These are phyloP conservation scores for Rhamnella rubrinervis DNA, from an alignment of 331 rosid genomes.

Conservation along the genomic window DNA sequence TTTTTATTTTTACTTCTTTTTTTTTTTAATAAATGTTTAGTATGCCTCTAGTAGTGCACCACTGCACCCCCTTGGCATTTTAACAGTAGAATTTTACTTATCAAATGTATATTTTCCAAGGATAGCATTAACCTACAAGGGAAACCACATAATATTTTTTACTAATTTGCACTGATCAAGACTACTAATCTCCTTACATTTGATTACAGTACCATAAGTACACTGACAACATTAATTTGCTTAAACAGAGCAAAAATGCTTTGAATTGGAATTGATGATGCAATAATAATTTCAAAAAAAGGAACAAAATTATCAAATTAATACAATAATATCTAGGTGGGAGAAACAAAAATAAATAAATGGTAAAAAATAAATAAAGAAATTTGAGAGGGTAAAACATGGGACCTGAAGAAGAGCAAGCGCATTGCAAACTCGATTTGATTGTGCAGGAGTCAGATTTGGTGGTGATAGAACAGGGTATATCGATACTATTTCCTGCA, in stretches of 20 bases:
- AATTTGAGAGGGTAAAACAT: constrained; percentile 12
- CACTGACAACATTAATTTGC: not conserved
- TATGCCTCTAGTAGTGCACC: too few species aligned
- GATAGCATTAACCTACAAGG: too few species aligned
- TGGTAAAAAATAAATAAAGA: not conserved
- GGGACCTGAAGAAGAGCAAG: constrained; percentile 93
- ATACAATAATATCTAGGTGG: not conserved
- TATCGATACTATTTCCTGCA: constrained; percentile 76
- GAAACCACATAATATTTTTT: too few species aligned
- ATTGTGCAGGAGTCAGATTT: constrained; percentile 62
- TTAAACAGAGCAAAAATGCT: not conserved
- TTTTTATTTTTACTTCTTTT: too few species aligned
- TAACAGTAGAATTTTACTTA: too few species aligned
- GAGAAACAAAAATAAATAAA: not conserved
- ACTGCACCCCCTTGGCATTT: too few species aligned
- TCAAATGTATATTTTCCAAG: too few species aligned
- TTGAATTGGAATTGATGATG: not conserved
- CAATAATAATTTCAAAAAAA: not conserved
- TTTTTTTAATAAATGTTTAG: too few species aligned
- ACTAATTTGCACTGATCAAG: too few species aligned
- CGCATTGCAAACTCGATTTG: constrained; percentile 92
- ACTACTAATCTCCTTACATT: too few species aligned
- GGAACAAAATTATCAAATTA: not conserved
- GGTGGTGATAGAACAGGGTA: constrained; percentile 78
- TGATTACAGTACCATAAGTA: too few species aligned